Base-by-base conservation (phyloP, 176 grass and related monocot species). In the Juncus inflexus region DNA sequence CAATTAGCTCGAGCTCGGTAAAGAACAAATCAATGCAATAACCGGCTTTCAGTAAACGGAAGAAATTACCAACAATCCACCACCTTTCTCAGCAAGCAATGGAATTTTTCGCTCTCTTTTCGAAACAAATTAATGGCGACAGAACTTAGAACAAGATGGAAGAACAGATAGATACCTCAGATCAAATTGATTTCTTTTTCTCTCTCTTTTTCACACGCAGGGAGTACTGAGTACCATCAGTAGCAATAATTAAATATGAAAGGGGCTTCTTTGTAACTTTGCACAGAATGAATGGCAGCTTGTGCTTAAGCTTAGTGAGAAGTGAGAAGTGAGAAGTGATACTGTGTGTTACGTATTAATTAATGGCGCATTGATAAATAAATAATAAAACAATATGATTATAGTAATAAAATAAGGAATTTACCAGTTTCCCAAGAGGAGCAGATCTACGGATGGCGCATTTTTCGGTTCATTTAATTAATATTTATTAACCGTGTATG, bases 401-500 rank as follows among this genome's bases (percentile, higher is more conserved):
- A 47, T 47, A 9, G 43, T 47, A 47, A 47, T 47, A 47, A 47
- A 47, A 47, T 47, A 47, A 47, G 43, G 43, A 47, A 47, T 47
- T 47, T 69, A 55, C 50, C 55, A 41, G 37, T 69, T 55, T 16
- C 5, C 66, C 65, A 12, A 39, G 35, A 28, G 36, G 66, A 55
- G 66, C 50, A 68, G 65, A 68, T 68, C 65, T 67, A 15, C 65
- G 65, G 65, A 55, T 47, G 43, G 9, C 43, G 43, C 43, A 5
- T 47, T 47, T 47, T 47, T 47, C 43, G 43, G 43, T 47, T 47
- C 43, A 5, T 47, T 47, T 47, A 5, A 47, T 47, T 47, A 47
- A 47, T 47, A 28, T 28, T 28, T 28, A 28, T 47, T 47, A 47
- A 47, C 43, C 43, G 43, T 47, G 43, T 47, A 9, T 47, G 43